phyloP scores from a whole-genome alignment of 2,329 filamentous ascomycete genomes.

The Cytospora piceae region DNA sequence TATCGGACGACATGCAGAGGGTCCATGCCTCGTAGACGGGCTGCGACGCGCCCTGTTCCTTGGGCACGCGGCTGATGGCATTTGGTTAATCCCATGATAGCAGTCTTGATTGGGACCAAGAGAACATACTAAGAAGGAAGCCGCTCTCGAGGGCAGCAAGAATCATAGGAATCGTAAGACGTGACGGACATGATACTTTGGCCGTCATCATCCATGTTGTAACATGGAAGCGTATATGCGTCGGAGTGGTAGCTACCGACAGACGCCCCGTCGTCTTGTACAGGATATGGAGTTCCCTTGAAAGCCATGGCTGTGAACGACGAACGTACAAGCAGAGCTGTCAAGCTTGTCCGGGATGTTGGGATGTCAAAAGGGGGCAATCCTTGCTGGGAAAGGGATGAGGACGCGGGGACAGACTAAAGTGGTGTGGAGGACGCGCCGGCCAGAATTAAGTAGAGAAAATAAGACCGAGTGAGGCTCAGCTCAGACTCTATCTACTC shows the following conservation, averaged over 20 bases:
- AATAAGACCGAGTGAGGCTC: slow-evolving; percentile 6
- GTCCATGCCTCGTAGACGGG: slow-evolving; percentile 38
- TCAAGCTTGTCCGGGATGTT: not conserved
- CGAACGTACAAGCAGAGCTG: not conserved
- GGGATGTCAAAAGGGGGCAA: not conserved
- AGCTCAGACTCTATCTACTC: not conserved
- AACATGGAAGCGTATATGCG: slow-evolving; percentile 14
- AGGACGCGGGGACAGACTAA: not conserved
- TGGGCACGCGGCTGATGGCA: slow-evolving; percentile 31
- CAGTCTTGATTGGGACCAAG: too few relatives aligned
- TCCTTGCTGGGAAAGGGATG: not conserved
- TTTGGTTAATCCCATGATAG: not conserved
- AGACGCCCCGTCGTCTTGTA: slow-evolving; percentile 6
- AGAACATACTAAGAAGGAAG: slow-evolving; percentile 11
- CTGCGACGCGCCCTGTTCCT: slow-evolving; percentile 30
- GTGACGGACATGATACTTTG: slow-evolving; percentile 1
- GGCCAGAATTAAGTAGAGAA: slow-evolving; percentile 12
- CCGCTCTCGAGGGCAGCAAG: not conserved
- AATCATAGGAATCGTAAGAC: slow-evolving; percentile 19
- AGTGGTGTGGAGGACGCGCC: not conserved
- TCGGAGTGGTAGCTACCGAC: slow-evolving; percentile 21
- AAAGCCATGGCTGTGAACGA: slow-evolving; percentile 2
- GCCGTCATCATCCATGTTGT: slow-evolving; percentile 14
- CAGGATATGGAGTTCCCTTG: not conserved
- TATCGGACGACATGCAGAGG: slow-evolving; percentile 30